A percentile compares a stretch with the other conserved stretches of the same genome.
Evolutionary conservation across 768 basidiomycete genomes (phyloP).

Genomic region (Auricularia auricula-judae): DNA sequence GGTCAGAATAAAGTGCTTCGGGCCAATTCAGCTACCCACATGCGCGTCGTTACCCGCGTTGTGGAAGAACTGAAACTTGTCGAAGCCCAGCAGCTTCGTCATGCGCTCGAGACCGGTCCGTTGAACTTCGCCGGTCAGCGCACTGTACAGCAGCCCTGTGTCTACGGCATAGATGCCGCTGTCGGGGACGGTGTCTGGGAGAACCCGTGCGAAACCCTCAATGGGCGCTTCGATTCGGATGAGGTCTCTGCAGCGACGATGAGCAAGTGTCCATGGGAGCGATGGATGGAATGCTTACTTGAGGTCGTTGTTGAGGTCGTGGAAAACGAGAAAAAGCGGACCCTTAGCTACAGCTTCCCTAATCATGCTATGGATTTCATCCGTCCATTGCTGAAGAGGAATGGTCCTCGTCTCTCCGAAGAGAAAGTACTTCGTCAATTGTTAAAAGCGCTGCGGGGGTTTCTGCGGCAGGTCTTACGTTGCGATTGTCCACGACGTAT

Average conservation of each 20-base stretch:
- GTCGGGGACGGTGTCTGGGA: conserved; percentile 46
- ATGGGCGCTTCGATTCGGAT: conserved; percentile 45
- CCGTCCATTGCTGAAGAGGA: conserved; percentile 38
- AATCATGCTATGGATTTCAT: conserved; percentile 38
- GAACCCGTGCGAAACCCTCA: conserved; percentile 36
- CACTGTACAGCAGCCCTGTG: conserved; percentile 64
- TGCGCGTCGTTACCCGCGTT: conserved; percentile 85
- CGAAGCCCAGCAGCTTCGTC: conserved; percentile 51
- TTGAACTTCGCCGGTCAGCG: conserved; percentile 55
- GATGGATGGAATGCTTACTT: conserved; percentile 31
- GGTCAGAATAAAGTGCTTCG: neutral
- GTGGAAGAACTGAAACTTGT: conserved; percentile 44
- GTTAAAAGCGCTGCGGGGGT: neutral
- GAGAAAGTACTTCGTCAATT: conserved; percentile 39
- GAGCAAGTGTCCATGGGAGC: neutral
- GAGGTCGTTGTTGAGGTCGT: conserved; percentile 67
- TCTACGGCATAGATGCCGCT: conserved; percentile 57
- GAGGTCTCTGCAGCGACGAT: conserved; percentile 33
- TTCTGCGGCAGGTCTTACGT: neutral
- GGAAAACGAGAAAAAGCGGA: conserved; percentile 70
- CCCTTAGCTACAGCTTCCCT: conserved; percentile 29
- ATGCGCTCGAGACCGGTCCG: conserved; percentile 47
- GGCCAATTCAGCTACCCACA: conserved; percentile 30
- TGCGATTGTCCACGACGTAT: conserved; percentile 51
- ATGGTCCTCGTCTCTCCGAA: conserved; percentile 55